Conservation (phyloP, 2,329 filamentous ascomycete species). For the Colletotrichum sp. region DNA sequence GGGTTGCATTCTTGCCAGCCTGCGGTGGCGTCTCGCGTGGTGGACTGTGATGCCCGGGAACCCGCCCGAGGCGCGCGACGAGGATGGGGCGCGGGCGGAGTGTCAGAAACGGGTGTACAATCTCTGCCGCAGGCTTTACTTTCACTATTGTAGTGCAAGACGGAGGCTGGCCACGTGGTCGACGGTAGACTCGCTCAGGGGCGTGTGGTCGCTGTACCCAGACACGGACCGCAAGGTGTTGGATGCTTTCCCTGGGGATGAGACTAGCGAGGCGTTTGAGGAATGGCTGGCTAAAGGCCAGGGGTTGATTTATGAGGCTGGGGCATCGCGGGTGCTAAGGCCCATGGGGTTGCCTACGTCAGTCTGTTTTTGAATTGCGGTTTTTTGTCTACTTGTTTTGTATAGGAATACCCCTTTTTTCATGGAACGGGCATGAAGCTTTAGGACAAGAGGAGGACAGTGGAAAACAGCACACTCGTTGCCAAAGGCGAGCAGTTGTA, state of each 20-base stretch:
- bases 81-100: conserved; percentile 39
- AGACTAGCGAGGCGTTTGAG: conserved; percentile 41
- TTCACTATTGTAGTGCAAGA: conserved; percentile 47
- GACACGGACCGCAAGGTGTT: conserved; percentile 41
- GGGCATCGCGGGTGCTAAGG: conserved; percentile 28
- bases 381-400: not conserved
- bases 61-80: conserved; percentile 26
- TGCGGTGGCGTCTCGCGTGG: conserved; percentile 49
- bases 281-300: conserved; percentile 42
- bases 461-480: not conserved
- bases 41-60: conserved; percentile 43
- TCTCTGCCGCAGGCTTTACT: conserved; percentile 47
- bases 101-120: conserved; percentile 42
- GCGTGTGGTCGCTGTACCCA: conserved; percentile 43
- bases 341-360: not conserved
- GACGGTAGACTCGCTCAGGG: conserved; percentile 34
- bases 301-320: conserved; percentile 42
- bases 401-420: not conserved
- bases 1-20: conserved; percentile 33
- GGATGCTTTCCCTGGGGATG: conserved; percentile 44
- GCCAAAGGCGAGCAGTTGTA: not conserved
- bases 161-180: conserved; percentile 45
- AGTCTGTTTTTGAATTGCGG: not conserved
- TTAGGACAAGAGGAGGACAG: not conserved
- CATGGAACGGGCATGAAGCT: not conserved